Evolutionary conservation across 352 stramenopile species (phyloP), one percentile per base, ranked within the genome.

Genomic region (Elongisporangium undulatum): DNA sequence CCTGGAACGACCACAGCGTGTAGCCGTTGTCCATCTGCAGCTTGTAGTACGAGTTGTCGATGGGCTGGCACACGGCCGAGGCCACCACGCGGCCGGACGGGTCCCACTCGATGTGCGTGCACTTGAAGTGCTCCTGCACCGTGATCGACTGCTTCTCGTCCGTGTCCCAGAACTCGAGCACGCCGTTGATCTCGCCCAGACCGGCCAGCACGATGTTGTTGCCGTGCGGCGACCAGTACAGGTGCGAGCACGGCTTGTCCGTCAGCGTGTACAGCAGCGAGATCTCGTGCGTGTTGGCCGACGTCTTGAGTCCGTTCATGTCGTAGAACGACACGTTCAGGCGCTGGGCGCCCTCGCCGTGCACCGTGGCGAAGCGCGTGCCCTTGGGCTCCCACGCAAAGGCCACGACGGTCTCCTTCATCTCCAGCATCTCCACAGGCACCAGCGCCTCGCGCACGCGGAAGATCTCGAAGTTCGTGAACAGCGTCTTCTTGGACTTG

Each of bases 21-120:
- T 97, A 99, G 54, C 97, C 97, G 65, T 99, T 99, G 85, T 99
- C 97, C 92, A 99, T 98, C 56, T 96, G 92, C 77, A 98, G 98
- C 78, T 98, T 98, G 81, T 98, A 98, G 77, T 95, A 93, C 72
- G 83, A 89, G 71, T 93, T 94, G 63, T 97, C 93, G 49, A 99
- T 85, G 12, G 95, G 92, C 74, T 99, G 97, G 56, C 91, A 97
- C 53, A 99, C 97, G 19, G 92, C 90, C 49, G 97, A 98, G 10
- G 93, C 87, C 38, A 99, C 85, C 52, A 98, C 94, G 45, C 97
- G 87, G 51, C 97, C 97, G 19, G 87, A 97, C 52, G 97, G 97
- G 76, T 99, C 97, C 97, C 97, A 99, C 53, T 98, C 71, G 7
- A 99, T 87, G 73, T 98, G 91, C 62, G 97, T 99, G 67, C 91